Percentiles rank a stretch among this genome's conserved stretches.
Evolutionary conservation across 2,329 filamentous ascomycete species (phyloP).

Genomic region (Cytospora schulzeri): DNA sequence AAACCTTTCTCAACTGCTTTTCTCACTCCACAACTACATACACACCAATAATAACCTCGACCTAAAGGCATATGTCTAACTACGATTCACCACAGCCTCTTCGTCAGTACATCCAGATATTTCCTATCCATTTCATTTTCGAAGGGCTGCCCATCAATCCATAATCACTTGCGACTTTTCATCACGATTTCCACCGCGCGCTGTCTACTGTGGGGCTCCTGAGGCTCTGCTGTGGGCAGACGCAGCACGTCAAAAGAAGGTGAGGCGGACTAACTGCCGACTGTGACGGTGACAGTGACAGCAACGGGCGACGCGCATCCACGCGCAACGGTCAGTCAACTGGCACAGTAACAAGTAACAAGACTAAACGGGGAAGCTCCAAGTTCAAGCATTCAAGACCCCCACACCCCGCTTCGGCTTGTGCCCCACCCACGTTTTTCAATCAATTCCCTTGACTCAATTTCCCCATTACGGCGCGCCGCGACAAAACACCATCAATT

Average conservation of each 20-base stretch:
- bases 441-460: neutral
- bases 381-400: neutral
- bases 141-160: neutral
- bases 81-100: no score
- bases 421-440: neutral
- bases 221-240: no score
- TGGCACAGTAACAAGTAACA: no score
- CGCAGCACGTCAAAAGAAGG: no score
- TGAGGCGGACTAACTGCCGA: no score
- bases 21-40: neutral
- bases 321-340: neutral
- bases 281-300: no score
- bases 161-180: neutral
- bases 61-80: no score
- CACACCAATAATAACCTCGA: neutral
- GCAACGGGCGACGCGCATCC: neutral
- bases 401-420: neutral
- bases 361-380: neutral
- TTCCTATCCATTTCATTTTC: no score
- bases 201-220: neutral
- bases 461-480: neutral
- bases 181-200: neutral
- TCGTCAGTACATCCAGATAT: no score
- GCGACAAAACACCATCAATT: slow-evolving; percentile 12
- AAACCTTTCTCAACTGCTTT: neutral